Evolutionary conservation across 2,329 filamentous ascomycete species (phyloP).

Genomic region (Penicillium glabrum): DNA sequence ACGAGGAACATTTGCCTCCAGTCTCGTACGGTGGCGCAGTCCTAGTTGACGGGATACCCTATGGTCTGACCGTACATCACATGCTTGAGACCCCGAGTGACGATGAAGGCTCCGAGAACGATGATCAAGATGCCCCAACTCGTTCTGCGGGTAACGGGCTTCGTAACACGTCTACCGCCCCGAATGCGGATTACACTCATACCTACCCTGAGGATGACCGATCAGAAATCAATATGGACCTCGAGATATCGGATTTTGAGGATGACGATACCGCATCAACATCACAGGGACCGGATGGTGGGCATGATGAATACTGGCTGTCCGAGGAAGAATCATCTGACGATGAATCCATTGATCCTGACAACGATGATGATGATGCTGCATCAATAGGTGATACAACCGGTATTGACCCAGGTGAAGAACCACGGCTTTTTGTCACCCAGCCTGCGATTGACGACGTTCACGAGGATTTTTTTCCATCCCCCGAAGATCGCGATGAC

Average conservation of each 20-base stretch:
- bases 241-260: conserved; percentile 57
- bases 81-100: conserved; percentile 73
- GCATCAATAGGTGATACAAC: conserved; percentile 70
- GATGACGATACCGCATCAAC: conserved; percentile 44
- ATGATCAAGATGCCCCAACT: conserved; percentile 34
- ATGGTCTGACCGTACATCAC: conserved; percentile 95
- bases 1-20: conserved; percentile 80
- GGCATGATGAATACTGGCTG: conserved; percentile 45
- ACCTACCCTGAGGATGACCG: conserved; percentile 40
- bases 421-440: conserved; percentile 77
- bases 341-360: conserved; percentile 52
- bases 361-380: conserved; percentile 55
- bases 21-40: conserved; percentile 90
- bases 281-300: conserved; percentile 37
- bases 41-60: conserved; percentile 77
- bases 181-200: conserved; percentile 35
- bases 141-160: conserved; percentile 49
- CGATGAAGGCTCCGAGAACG: conserved; percentile 48
- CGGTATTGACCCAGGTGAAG: conserved; percentile 72
- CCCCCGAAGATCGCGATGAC: conserved; percentile 70
- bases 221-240: conserved; percentile 40
- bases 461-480: conserved; percentile 77
- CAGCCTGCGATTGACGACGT: conserved; percentile 91
- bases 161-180: conserved; percentile 18
- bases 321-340: conserved; percentile 53